Base-by-base conservation (phyloP, 2,329 filamentous ascomycete species). In the Xylaria sp. region DNA sequence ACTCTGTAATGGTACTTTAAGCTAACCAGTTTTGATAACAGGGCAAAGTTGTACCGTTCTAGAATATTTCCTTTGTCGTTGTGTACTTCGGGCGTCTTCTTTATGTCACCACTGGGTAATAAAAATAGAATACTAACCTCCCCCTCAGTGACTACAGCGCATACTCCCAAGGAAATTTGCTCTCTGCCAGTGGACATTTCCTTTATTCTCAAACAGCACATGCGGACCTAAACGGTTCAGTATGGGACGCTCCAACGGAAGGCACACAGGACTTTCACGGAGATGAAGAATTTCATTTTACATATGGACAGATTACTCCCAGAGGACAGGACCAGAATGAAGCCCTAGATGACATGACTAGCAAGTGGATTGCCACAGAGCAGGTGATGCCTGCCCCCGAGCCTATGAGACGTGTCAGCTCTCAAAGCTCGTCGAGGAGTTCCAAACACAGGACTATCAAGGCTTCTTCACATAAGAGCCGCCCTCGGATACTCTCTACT, bases 151-250 rank as follows among this genome's bases (percentile, higher is more conserved):
- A 87, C 69, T 86, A 84, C 78, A 88, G 85, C 81, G 85, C 75
- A 73, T 78, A 82, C 75, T 80, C 82, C 67, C 84, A 84, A 75
- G 80, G 83, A 77, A 80, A 82, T 69, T 81, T 87, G 80, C 77
- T 83, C 74, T 78, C 83, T 78, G 76, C 83, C 73, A 79, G 79
- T 72, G 83, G 83, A 78, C 82, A 86, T 77, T 86, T 86, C 84
- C 81, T 85, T 80, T 86, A 84, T 79, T 83, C 83, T 83, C 85
- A 87, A 77, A 85, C 85, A 84, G 86, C 84, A 85, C 84, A 85
- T 82, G 80, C 83, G 76, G 85, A 86, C 82, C 82, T 86, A 67
- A 78, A 78, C 73, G 82, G 84, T 81, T 81, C 84, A 77, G 80
- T 84, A 75, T 88, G 86, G 86, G 85, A 83, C 73, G 76, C 83